Percentiles rank a stretch among this genome's conserved stretches.
Evolutionary conservation across 2,329 filamentous ascomycete genomes (phyloP).

Genomic region (Penicillium decumbens): DNA sequence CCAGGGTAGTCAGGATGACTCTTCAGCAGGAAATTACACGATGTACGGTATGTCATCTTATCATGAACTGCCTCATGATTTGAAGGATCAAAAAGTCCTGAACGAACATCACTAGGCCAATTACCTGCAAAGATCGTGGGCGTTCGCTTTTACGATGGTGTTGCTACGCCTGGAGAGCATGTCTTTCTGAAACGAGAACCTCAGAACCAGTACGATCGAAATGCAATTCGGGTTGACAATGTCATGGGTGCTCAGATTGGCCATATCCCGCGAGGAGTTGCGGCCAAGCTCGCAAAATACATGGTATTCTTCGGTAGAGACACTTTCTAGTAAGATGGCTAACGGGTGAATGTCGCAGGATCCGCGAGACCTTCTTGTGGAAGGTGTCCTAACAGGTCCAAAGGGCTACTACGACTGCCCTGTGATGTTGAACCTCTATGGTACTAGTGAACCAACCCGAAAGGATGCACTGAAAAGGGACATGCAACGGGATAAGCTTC

Average conservation of each 20-base stretch:
- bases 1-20: conserved; percentile 34
- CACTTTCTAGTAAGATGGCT: not conserved
- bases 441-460: conserved; percentile 54
- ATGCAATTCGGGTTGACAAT: conserved; percentile 75
- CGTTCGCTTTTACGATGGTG: conserved; percentile 59
- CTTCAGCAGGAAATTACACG: conserved; percentile 31
- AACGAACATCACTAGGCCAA: not conserved
- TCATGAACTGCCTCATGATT: not conserved
- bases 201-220: conserved; percentile 63
- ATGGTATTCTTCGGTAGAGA: conserved; percentile 49
- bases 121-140: conserved; percentile 53
- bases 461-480: conserved; percentile 54
- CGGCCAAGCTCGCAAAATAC: conserved; percentile 67
- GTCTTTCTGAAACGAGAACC: conserved; percentile 63
- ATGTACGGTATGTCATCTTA: conserved; percentile 37
- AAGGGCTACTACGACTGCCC: conserved; percentile 70
- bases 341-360: conserved; percentile 41
- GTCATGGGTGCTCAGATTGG: conserved; percentile 72
- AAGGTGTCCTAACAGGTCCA: conserved; percentile 63
- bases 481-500: conserved; percentile 62
- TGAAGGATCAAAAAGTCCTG: not conserved
- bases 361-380: conserved; percentile 56
- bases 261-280: conserved; percentile 65
- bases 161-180: conserved; percentile 59
- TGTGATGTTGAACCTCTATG: conserved; percentile 64